These are phyloP conservation scores for Discostella stelligeroides DNA, from an alignment of 108 stramenopile genomes.

Conservation along the genomic window DNA sequence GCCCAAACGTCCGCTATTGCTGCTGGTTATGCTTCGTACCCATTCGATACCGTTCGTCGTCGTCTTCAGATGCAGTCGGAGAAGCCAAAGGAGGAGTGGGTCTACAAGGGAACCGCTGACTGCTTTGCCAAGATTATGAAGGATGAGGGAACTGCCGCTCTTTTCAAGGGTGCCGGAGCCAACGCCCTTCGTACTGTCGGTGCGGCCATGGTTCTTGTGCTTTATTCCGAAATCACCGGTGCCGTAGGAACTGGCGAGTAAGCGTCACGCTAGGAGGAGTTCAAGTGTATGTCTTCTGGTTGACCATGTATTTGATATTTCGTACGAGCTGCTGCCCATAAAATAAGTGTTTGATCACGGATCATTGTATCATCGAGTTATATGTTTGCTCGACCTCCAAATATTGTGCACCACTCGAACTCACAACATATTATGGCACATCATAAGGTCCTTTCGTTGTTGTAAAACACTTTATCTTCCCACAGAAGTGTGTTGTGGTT, in stretches of 20 bases:
- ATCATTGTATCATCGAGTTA: not conserved
- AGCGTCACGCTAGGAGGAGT: not conserved
- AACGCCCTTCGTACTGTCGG: slow-evolving; percentile 98
- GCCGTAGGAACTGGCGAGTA: slow-evolving; percentile 54
- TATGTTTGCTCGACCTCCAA: too few relatives aligned
- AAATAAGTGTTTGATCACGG: slow-evolving; percentile 21
- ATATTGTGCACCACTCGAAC: too few relatives aligned
- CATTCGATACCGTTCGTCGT: slow-evolving; percentile 99
- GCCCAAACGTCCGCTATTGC: slow-evolving; percentile 94
- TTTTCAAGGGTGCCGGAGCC: slow-evolving; percentile 99
- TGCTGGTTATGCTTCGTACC: slow-evolving; percentile 98
- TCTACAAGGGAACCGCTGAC: slow-evolving; percentile 95
- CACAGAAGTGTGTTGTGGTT: too few relatives aligned
- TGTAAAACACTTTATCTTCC: too few relatives aligned
- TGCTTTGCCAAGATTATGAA: slow-evolving; percentile 95
- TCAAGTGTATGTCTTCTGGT: slow-evolving; percentile 6
- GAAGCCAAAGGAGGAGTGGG: slow-evolving; percentile 93
- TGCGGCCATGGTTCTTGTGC: slow-evolving; percentile 95
- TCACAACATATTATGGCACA: too few relatives aligned
- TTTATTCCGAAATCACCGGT: slow-evolving; percentile 97
- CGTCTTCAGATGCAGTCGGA: slow-evolving; percentile 99
- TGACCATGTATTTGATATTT: slow-evolving; percentile 8
- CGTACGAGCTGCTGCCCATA: not conserved
- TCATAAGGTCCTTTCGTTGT: too few relatives aligned
- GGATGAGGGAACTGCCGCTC: slow-evolving; percentile 91